These are phyloP conservation scores for Metschnikowia chrysomelidarum DNA, from an alignment of 805 yeast species.

Conservation along the genomic window DNA sequence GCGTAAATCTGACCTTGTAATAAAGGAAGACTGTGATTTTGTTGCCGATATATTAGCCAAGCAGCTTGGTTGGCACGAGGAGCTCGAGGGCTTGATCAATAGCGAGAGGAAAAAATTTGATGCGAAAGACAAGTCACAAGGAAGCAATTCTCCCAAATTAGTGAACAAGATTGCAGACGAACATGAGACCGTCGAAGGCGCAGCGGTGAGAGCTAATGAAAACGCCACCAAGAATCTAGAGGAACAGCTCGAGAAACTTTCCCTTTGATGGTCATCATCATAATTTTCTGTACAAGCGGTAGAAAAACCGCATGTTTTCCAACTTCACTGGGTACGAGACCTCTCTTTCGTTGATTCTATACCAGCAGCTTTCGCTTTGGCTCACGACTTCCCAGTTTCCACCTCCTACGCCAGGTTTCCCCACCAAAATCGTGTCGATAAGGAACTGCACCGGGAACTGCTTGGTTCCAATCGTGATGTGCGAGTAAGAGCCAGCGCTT, in stretches of 20 bases:
- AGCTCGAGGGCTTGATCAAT: slow-evolving; percentile 42
- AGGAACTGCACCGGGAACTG: slow-evolving; percentile 80
- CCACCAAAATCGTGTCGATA: slow-evolving; percentile 68
- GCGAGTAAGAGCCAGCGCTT: slow-evolving; percentile 88
- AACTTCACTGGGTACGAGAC: slow-evolving; percentile 62
- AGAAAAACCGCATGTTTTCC: slow-evolving; percentile 87
- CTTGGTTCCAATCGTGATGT: slow-evolving; percentile 71
- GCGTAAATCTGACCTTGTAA: slow-evolving; percentile 59
- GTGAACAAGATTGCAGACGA: background rate
- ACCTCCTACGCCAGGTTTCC: slow-evolving; percentile 36
- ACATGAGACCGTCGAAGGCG: background rate
- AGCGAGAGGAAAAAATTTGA: slow-evolving; percentile 10
- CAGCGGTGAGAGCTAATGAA: slow-evolving; percentile 4
- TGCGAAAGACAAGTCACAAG: background rate
- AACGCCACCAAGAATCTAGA: slow-evolving; percentile 11
- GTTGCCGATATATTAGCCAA: slow-evolving; percentile 54
- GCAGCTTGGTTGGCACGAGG: slow-evolving; percentile 63
- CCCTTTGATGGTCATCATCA: slow-evolving; percentile 15
- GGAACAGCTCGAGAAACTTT: slow-evolving; percentile 11
- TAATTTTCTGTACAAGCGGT: slow-evolving; percentile 64
- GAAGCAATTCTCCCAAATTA: too few relatives aligned
- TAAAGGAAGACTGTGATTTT: slow-evolving; percentile 64
- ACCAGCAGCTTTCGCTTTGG: slow-evolving; percentile 79
- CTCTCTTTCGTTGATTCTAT: slow-evolving; percentile 50
- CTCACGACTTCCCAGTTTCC: slow-evolving; percentile 69